phyloP scores from a whole-genome alignment of 208 protist genomes.

The Plasmodiophora brassicae region DNA sequence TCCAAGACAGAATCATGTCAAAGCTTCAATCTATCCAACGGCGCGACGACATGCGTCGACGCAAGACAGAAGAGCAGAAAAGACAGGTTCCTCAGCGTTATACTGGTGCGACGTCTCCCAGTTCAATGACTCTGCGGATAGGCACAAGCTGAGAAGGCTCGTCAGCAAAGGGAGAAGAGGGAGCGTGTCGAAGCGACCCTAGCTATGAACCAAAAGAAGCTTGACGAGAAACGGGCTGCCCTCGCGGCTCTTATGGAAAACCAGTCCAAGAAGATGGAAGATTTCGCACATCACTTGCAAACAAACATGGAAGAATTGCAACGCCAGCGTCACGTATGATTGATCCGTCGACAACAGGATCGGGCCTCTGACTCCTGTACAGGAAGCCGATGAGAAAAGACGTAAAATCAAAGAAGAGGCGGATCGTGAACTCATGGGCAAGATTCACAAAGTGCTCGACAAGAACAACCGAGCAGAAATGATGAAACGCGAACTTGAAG shows the following conservation, averaged over 20 bases:
- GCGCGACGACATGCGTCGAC: not conserved
- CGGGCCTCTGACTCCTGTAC: not conserved
- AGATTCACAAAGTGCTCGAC: slow-evolving; percentile 2
- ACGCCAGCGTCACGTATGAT: not conserved
- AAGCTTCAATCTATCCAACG: not conserved
- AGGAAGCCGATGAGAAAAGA: slow-evolving; percentile 20
- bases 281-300: slow-evolving; percentile 15
- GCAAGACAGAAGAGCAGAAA: slow-evolving; percentile 24
- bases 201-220: slow-evolving; percentile 8
- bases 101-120: not conserved
- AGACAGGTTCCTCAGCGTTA: not conserved
- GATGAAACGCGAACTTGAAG: not conserved
- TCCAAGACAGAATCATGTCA: not conserved
- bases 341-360: not conserved
- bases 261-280: not conserved
- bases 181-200: not conserved
- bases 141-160: not conserved
- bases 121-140: not conserved
- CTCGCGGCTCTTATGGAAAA: not conserved
- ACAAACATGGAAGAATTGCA: not conserved
- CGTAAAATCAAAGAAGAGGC: not conserved
- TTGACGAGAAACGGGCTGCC: not conserved
- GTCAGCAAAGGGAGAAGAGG: not conserved
- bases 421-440: not conserved
- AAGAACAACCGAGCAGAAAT: not conserved